Base-by-base conservation (phyloP, 164 flowering plant species). In the Euptelea pleiosperma region DNA sequence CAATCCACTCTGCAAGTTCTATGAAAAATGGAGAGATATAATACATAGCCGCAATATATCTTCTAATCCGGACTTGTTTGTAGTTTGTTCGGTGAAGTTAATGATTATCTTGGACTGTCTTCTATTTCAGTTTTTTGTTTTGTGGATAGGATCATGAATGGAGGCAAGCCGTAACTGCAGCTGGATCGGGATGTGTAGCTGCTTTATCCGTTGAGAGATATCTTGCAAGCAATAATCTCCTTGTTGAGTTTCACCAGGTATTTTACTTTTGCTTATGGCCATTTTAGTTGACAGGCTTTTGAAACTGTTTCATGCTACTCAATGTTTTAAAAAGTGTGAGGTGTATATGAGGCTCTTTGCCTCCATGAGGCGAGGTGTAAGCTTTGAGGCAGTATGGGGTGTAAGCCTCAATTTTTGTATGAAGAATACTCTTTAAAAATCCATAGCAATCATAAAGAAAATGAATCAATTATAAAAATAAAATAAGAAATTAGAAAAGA, bases 101-200 rank as follows among this genome's bases (percentile, higher is more conserved):
- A 21, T 24, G 9, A 37, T 40, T 57, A 14, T n/a, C n/a, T 19
- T 19, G 39, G 55, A 16, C 42, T 26, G 28, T 55, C 16, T 43
- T 36, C 21, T 31, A 2, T 52, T 43, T 41, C 3, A 40, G 7
- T 48, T 48, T 48, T 3, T 26, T 48, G 9, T 21, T 31, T 34
- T 44, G 9, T 30, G 25, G 22, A 16, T 58, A 93, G 99, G 99
- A 93, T 67, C 96, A 85, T 71, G 97, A 93, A 70, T 93, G 99
- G 99, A 90, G 97, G 76, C 99, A 93, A 80, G 99, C 99, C 36
- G 21, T 93, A 57, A 93, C 96, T 61, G 99, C 99, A 60, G 97
- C 96, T 75, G 98, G 98, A 63, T 84, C 99, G 25, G 99, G 99
- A 62, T 93, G 99, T 67, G 61, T 93, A 59, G 99, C 99, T 68